Percentiles rank a stretch among this genome's conserved stretches.
Evolutionary conservation across 1,284 basidiomycete species (phyloP).

Genomic region (Marasmius sp.): DNA sequence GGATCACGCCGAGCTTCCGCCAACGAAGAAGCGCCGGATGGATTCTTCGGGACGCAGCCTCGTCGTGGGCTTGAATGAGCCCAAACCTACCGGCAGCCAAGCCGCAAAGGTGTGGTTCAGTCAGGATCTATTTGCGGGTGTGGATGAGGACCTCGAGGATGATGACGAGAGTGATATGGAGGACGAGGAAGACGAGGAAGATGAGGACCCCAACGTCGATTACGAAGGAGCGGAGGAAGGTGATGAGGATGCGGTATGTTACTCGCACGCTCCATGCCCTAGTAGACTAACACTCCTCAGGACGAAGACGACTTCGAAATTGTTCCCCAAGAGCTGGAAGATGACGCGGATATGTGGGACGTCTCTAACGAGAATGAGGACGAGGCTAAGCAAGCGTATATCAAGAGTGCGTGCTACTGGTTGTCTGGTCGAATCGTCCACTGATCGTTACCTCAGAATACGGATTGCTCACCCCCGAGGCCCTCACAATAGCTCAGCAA

Average conservation of each 20-base stretch:
- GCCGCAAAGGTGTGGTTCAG: constrained; percentile 88
- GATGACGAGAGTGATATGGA: constrained; percentile 37
- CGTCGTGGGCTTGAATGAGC: constrained; percentile 33
- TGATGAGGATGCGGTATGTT: constrained; percentile 15
- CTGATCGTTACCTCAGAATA: constrained; percentile 52
- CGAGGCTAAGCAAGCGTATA: constrained; percentile 66
- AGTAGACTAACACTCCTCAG: constrained; percentile 10
- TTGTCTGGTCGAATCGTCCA: constrained; percentile 5
- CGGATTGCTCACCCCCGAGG: constrained; percentile 89
- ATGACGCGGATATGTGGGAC: constrained; percentile 78
- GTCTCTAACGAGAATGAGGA: constrained; percentile 80
- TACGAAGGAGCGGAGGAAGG: constrained; percentile 18
- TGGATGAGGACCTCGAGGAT: constrained; percentile 51
- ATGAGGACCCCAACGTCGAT: constrained; percentile 23
- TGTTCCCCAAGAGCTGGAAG: constrained; percentile 64
- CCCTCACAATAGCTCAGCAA: constrained; percentile 89
- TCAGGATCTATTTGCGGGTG: constrained; percentile 87
- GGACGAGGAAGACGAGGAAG: constrained; percentile 38
- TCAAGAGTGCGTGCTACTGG: constrained; percentile 58
- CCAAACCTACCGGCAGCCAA: constrained; percentile 38
- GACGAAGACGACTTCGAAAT: constrained; percentile 69
- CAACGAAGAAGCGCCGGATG: constrained; percentile 40
- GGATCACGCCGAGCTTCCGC: constrained; percentile 44
- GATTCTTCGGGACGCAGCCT: constrained; percentile 33
- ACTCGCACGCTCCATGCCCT: neutral